Conservation (phyloP, 2,329 filamentous ascomycete genomes). For the Arthrobotrys sinensis region DNA sequence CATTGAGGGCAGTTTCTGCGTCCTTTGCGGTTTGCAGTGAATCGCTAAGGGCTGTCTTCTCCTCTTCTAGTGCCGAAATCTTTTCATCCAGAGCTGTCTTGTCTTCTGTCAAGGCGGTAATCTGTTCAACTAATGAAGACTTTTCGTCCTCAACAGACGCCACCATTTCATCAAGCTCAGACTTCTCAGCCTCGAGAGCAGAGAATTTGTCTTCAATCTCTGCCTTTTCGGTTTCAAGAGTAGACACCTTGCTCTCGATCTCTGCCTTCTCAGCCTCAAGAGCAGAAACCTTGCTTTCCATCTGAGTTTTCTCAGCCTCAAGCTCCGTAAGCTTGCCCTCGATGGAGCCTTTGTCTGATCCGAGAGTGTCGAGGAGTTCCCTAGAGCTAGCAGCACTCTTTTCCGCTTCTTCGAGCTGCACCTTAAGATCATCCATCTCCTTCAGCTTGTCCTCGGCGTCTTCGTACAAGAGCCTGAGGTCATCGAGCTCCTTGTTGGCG, state of each 20-base stretch:
- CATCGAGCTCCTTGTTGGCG: conserved; percentile 41
- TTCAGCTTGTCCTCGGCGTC: conserved; percentile 41
- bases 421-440: conserved; percentile 39
- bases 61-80: conserved; percentile 20
- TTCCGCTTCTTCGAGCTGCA: conserved; percentile 35
- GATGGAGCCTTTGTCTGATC: conserved; percentile 47
- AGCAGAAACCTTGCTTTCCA: conserved; percentile 22
- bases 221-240: conserved; percentile 21
- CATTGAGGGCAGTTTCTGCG: conserved; percentile 23
- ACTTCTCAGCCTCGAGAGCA: conserved; percentile 33
- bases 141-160: conserved; percentile 32
- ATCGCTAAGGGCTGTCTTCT: conserved; percentile 28
- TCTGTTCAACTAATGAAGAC: conserved; percentile 20
- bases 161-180: conserved; percentile 28
- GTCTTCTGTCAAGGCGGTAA: conserved; percentile 16
- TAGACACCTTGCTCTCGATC: conserved; percentile 6
- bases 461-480: conserved; percentile 41
- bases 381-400: conserved; percentile 28
- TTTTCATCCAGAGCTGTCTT: conserved; percentile 16
- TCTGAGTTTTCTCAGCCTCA: conserved; percentile 37
- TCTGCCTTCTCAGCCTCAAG: conserved; percentile 33
- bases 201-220: conserved; percentile 29
- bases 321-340: conserved; percentile 43
- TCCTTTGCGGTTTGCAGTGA: conserved; percentile 42
- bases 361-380: conserved; percentile 35